Conservation (phyloP, 495 filamentous ascomycete genomes). For the Neurospora africana region DNA sequence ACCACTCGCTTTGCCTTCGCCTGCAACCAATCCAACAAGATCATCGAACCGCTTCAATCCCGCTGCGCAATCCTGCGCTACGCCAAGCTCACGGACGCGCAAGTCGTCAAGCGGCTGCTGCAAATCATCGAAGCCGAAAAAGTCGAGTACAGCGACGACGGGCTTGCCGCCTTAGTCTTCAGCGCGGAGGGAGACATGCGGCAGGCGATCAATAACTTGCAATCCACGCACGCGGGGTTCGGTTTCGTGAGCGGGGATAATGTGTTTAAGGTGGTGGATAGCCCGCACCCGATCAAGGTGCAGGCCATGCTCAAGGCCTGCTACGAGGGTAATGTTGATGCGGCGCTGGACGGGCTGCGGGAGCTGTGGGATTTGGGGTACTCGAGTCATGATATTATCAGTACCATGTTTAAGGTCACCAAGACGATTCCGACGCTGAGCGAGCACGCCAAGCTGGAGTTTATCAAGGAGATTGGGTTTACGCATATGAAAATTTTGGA, state of each 20-base stretch:
- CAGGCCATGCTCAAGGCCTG: constrained; percentile 98
- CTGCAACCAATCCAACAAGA: constrained; percentile 98
- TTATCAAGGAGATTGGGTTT: constrained; percentile 97
- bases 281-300: constrained; percentile 93
- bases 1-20: constrained; percentile 97
- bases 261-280: constrained; percentile 96
- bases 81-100: constrained; percentile 79
- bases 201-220: constrained; percentile 97
- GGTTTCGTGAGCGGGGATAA: constrained; percentile 96
- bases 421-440: constrained; percentile 84
- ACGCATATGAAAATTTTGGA: constrained; percentile 98
- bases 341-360: constrained; percentile 73
- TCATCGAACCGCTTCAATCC: constrained; percentile 96
- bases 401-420: constrained; percentile 97
- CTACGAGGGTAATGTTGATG: constrained; percentile 80
- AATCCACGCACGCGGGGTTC: constrained; percentile 91
- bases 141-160: constrained; percentile 83
- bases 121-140: constrained; percentile 88
- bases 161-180: constrained; percentile 90
- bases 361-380: constrained; percentile 94
- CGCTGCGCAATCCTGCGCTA: constrained; percentile 95
- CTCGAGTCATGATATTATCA: constrained; percentile 93
- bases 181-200: constrained; percentile 98
- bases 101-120: constrained; percentile 79
- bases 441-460: constrained; percentile 89